phyloP scores from a whole-genome alignment of 1,284 basidiomycete genomes.

The Apiotrichum sp. region DNA sequence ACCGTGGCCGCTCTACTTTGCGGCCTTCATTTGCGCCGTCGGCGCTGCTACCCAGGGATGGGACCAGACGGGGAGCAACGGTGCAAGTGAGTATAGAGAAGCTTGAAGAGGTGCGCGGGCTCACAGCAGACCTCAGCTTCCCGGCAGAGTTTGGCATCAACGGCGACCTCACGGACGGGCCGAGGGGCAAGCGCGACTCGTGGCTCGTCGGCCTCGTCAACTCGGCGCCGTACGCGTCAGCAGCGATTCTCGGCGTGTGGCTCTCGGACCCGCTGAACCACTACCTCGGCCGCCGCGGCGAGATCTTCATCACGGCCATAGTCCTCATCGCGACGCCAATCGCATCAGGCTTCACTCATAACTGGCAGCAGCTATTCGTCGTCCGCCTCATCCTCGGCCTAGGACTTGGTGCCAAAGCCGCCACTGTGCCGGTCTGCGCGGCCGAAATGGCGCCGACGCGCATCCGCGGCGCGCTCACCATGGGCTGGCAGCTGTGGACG shows the following conservation, averaged over 20 bases:
- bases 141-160: slow-evolving; percentile 61
- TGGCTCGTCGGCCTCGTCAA: slow-evolving; percentile 64
- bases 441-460: slow-evolving; percentile 42
- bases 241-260: slow-evolving; percentile 42
- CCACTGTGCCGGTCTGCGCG: slow-evolving; percentile 50
- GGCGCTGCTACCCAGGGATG: slow-evolving; percentile 23
- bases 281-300: slow-evolving; percentile 64
- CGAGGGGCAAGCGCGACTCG: slow-evolving; percentile 46
- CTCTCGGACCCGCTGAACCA: slow-evolving; percentile 65
- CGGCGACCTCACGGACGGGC: slow-evolving; percentile 9
- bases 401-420: slow-evolving; percentile 42
- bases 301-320: slow-evolving; percentile 65
- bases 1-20: slow-evolving; percentile 44
- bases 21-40: slow-evolving; percentile 24
- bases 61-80: slow-evolving; percentile 43
- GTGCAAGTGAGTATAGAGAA: slow-evolving; percentile 45
- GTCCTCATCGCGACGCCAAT: slow-evolving; percentile 31
- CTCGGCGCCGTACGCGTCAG: slow-evolving; percentile 62
- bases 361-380: slow-evolving; percentile 53
- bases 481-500: slow-evolving; percentile 39
- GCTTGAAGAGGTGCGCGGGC: no score
- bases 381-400: slow-evolving; percentile 44
- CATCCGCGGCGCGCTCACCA: slow-evolving; percentile 51
- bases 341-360: slow-evolving; percentile 52
- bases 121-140: slow-evolving; percentile 54